phyloP scores from a whole-genome alignment of 805 yeast species.

The Clavispora phyllophila region DNA sequence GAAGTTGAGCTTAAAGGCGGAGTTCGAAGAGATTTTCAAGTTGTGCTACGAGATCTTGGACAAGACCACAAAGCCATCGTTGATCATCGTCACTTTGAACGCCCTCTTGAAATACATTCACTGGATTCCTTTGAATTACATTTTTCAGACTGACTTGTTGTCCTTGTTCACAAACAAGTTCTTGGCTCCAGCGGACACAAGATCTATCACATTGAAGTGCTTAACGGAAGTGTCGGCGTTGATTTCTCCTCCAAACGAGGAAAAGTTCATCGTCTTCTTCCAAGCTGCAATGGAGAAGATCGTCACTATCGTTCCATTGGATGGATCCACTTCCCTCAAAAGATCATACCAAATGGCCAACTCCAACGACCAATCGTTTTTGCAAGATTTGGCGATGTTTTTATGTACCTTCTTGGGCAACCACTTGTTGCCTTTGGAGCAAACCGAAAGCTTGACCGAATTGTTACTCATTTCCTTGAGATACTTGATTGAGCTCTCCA shows the following conservation, averaged over 20 bases:
- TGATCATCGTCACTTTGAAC: constrained; percentile 78
- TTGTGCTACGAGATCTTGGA: constrained; percentile 91
- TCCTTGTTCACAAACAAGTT: constrained; percentile 70
- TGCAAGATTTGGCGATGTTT: constrained; percentile 93
- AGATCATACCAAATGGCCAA: constrained; percentile 68
- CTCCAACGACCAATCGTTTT: constrained; percentile 84
- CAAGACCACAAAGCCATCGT: constrained; percentile 77
- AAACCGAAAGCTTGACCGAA: constrained; percentile 44
- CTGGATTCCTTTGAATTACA: constrained; percentile 90
- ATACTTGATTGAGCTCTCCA: constrained; percentile 78
- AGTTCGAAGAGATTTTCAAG: constrained; percentile 88
- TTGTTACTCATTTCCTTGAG: constrained; percentile 68
- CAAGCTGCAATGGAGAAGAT: constrained; percentile 69
- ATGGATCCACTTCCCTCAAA: constrained; percentile 59
- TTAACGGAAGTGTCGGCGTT: constrained; percentile 84
- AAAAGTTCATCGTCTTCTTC: constrained; percentile 65
- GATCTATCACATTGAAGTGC: constrained; percentile 85
- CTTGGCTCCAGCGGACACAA: constrained; percentile 68
- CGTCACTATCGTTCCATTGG: constrained; percentile 57
- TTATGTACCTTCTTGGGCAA: constrained; percentile 76
- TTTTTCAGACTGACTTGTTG: constrained; percentile 82
- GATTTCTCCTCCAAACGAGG: constrained; percentile 46
- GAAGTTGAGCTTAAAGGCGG: constrained; percentile 79
- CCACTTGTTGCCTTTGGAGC: constrained; percentile 65
- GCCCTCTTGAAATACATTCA: constrained; percentile 80